Conservation (phyloP, 257 asterid species). For the Petrea volubilis region DNA sequence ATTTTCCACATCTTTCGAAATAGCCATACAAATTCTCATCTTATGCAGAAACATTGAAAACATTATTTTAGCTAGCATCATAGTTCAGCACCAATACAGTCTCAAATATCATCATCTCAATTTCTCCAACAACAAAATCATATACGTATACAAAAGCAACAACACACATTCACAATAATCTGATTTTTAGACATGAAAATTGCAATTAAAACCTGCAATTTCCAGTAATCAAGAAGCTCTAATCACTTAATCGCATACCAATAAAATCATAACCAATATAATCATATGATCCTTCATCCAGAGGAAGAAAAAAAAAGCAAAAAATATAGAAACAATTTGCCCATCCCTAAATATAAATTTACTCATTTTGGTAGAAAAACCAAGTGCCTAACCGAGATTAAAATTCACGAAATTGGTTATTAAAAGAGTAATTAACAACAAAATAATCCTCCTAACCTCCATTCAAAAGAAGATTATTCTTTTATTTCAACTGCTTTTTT, state of each 20-base stretch:
- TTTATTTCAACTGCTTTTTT: conserved; percentile 20
- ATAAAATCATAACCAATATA: not conserved
- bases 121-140: not conserved
- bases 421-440: not conserved
- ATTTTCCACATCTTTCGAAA: no score
- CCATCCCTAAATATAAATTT: not conserved
- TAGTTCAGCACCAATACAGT: not conserved
- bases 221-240: not conserved
- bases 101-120: not conserved
- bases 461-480: not conserved
- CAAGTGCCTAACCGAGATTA: not conserved
- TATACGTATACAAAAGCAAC: no score
- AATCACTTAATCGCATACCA: not conserved
- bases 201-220: not conserved
- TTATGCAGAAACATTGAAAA: no score
- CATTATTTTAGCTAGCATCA: not conserved
- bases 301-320: not conserved
- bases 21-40: no score
- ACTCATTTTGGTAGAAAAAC: not conserved
- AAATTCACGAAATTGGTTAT: not conserved
- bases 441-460: not conserved
- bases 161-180: not conserved
- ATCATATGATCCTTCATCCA: not conserved
- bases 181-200: not conserved
- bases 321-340: not conserved